Evolutionary conservation across 768 basidiomycete genomes (phyloP).

Genomic region (Pleurotus sapidus): DNA sequence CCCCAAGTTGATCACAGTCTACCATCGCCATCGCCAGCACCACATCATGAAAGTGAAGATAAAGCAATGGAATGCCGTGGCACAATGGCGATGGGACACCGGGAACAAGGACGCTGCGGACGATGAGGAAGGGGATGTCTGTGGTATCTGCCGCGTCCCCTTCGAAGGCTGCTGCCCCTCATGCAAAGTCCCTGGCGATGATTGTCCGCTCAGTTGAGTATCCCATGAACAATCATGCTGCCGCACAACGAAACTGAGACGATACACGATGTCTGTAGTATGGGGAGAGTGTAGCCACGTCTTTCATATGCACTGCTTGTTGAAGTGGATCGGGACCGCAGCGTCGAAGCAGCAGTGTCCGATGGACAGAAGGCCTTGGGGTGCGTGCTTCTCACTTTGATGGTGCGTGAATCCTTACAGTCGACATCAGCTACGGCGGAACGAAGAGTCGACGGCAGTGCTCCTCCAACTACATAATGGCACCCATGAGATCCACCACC

Average conservation of each 20-base stretch:
- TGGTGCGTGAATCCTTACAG: not conserved
- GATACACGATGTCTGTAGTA: constrained; percentile 43
- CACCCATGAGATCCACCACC: not conserved
- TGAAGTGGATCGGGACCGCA: constrained; percentile 92
- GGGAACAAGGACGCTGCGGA: constrained; percentile 35
- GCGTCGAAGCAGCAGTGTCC: constrained; percentile 96
- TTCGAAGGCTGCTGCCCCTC: constrained; percentile 95
- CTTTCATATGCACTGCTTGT: constrained; percentile 97
- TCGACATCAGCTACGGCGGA: constrained; percentile 14
- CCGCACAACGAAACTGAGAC: too few relatives aligned
- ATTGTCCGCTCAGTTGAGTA: constrained; percentile 82
- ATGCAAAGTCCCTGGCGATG: constrained; percentile 96
- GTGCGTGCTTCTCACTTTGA: constrained; percentile 40
- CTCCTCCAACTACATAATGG: not conserved
- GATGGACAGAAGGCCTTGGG: constrained; percentile 95
- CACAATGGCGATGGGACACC: constrained; percentile 85
- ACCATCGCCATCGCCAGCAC: too few relatives aligned
- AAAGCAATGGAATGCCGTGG: constrained; percentile 86
- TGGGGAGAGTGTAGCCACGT: constrained; percentile 98
- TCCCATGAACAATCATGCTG: not conserved
- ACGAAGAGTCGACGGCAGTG: constrained; percentile 6
- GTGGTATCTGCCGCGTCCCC: constrained; percentile 88
- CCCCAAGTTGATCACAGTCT: too few relatives aligned
- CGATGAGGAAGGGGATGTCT: constrained; percentile 54
- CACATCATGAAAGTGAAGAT: constrained; percentile 72